Base-by-base conservation (phyloP, 441 rosid genomes). In the Erodium moschatum region DNA sequence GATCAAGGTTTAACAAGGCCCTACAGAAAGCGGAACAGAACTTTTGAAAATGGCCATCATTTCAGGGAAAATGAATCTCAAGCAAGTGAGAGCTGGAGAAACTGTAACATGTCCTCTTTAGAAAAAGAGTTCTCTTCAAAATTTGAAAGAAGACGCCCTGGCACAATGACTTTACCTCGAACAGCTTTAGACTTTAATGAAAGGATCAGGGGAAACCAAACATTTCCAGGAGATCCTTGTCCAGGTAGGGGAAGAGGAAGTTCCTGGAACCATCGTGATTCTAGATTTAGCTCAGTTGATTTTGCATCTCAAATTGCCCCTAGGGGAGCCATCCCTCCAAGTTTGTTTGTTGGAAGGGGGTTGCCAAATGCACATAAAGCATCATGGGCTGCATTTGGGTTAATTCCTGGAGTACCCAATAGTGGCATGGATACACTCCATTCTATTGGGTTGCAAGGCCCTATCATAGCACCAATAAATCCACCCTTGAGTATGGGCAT, bases 211-310 rank as follows among this genome's bases (percentile, higher is more conserved):
- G 56, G 81, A 35, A 85, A 81, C 67, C 90, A 79, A 65, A 61
- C 82, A 72, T 86, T 81, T 80, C 71, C 77, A 27, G 86, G 92
- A 72, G 96, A 89, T 65, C 63, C 85, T 70, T 91, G 88, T 70
- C 73, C 82, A 76, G 87, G 87, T 69, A 83, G 96, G 79, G 98
- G 99, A 75, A 87, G 99, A 81, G 96, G 79, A 96, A 83, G 83
- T 74, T 77, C 87, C 54, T 92, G 98, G 99, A 78, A 70, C 68
- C 95, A 83, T 66, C 84, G 78, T 67, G 92, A 87, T 79, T 71
- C 87, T 63, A 86, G 93, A 77, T 87, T 92, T 69, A 84, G 76
- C 78, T 71, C 87, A 52, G 79, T 76, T 78, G 94, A 89, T 76
- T 71, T 90, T 71, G 89, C 95, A 64, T 83, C 92, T 67, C 98